phyloP scores from a whole-genome alignment of 305 asterid species.

The Caryopteris hybrid region DNA sequence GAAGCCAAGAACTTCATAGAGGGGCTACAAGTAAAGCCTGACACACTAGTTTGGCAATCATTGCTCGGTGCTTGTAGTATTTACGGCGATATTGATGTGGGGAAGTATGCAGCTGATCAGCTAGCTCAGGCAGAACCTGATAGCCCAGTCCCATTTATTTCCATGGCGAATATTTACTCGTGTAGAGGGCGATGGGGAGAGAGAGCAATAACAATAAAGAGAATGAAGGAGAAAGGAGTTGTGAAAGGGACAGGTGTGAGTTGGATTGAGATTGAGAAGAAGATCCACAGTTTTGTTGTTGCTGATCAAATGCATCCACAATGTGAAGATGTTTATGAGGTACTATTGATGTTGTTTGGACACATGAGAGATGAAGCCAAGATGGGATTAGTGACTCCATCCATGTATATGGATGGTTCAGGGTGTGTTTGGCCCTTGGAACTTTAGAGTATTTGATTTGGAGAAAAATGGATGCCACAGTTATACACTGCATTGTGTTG shows the following conservation, averaged over 20 bases:
- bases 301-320: slow-evolving; percentile 67
- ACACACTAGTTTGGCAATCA: slow-evolving; percentile 69
- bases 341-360: slow-evolving; percentile 36
- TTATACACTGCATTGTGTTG: no score
- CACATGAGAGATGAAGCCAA: slow-evolving; percentile 62
- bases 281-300: slow-evolving; percentile 60
- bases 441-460: no score
- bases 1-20: slow-evolving; percentile 70
- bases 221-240: slow-evolving; percentile 65
- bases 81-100: slow-evolving; percentile 51
- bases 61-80: slow-evolving; percentile 75
- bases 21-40: slow-evolving; percentile 52
- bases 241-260: slow-evolving; percentile 65
- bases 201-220: slow-evolving; percentile 54
- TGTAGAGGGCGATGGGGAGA: slow-evolving; percentile 66
- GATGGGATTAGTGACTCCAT: neutral
- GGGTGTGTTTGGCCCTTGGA: neutral
- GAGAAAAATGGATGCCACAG: no score
- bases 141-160: slow-evolving; percentile 49
- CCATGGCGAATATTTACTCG: slow-evolving; percentile 82
- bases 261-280: slow-evolving; percentile 70
- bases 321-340: slow-evolving; percentile 30
- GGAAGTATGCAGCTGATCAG: slow-evolving; percentile 63
- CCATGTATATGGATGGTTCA: neutral
- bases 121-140: slow-evolving; percentile 48